A percentile compares a stretch with the other conserved stretches of the same genome.
phyloP scores from a whole-genome alignment of 257 asterid genomes.

The Rhazya stricta region DNA sequence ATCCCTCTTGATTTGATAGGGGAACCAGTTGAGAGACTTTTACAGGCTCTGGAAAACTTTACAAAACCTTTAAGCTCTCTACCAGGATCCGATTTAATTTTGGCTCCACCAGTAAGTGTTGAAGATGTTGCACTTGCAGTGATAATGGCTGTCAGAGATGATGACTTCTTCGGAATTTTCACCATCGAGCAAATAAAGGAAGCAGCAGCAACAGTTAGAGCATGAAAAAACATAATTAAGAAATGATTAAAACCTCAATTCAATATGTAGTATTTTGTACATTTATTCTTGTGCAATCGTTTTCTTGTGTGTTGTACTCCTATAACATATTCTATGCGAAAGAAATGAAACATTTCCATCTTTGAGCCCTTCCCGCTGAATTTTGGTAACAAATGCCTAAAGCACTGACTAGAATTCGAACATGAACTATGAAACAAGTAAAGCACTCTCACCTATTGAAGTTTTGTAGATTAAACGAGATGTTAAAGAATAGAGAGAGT shows the following conservation, averaged over 20 bases:
- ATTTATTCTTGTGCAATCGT: not conserved
- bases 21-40: conserved; percentile 68
- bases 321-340: not conserved
- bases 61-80: conserved; percentile 74
- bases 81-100: conserved; percentile 81
- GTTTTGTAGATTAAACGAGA: no score
- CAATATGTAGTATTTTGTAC: not conserved
- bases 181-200: conserved; percentile 89
- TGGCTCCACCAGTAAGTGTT: conserved; percentile 91
- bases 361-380: not conserved
- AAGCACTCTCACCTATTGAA: no score
- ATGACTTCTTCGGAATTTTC: conserved; percentile 79
- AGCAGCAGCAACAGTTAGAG: conserved; percentile 67
- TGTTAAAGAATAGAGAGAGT: not conserved
- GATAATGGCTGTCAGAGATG: conserved; percentile 63
- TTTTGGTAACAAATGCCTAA: not conserved
- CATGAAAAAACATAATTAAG: conserved; percentile 16
- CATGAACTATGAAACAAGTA: no score
- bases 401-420: no score
- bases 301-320: not conserved
- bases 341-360: not conserved
- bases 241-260: not conserved
- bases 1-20: conserved; percentile 86
- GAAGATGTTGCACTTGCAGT: conserved; percentile 84
- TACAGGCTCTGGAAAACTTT: conserved; percentile 53